Evolutionary conservation across 352 stramenopile species (phyloP), one percentile per base, ranked within the genome.

Genomic region (Elongisporangium anandrum): DNA sequence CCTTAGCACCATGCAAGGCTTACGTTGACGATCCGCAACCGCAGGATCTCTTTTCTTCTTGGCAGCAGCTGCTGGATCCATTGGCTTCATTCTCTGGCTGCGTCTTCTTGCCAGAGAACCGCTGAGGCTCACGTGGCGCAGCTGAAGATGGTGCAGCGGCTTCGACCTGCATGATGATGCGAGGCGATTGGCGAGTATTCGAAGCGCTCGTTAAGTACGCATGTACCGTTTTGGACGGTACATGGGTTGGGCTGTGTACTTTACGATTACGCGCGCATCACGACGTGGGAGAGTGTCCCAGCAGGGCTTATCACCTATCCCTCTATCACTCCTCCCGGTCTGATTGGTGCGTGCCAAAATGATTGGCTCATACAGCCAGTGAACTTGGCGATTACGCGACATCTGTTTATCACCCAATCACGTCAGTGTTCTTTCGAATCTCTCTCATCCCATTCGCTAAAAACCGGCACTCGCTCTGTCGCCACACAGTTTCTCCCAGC

Each of bases 41-140:
- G 48, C 45, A 45, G 6, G 34, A 16, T 9, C 34, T 45, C 34
- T 7, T 58, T 13, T 19, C 45, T 34, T 29, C 51, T 7, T 39
- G 41, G n/a, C 50, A 41, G 59, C 56, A 68, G 39, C 61, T 45
- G 34, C 12, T 17, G 12, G 34, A 45, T 45, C 9, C 34, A 45
- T 2, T 62, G 9, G 24, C 47, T 4, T 54, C 61, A 13, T 15
- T 38, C 17, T 47, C 13, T 34, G 16, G 19, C 9, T 26, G 12
- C 2, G 48, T 47, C 19, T 65, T 69, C 52, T 80, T 73, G 13
- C 83, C 83, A 0, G 83, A 92, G 58, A 92, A 92, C 50, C 79
- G 80, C 48, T 66, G 68, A 15, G 80, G 83, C 20, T 15, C 34
- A 17, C 34, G 34, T 12, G 34, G 10, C 34, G 34, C 34, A 45